A percentile compares a stretch with the other conserved stretches of the same genome.
Conservation (phyloP, 2,329 filamentous ascomycete species). For the Trichoderma atrobrunneum region DNA sequence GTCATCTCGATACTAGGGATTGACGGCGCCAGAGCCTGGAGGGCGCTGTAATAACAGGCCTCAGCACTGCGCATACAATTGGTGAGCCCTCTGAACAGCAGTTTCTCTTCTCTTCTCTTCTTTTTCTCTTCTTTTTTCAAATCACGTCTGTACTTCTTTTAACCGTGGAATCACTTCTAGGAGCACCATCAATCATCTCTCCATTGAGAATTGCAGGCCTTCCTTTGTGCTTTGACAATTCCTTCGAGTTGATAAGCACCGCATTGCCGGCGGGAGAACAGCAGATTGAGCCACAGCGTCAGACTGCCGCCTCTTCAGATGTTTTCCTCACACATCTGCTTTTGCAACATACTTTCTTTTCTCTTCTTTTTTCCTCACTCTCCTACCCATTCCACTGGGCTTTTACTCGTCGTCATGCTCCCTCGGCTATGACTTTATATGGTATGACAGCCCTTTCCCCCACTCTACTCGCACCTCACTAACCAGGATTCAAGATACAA, state of each 20-base stretch:
- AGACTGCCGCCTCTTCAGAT: too few species aligned
- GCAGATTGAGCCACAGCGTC: too few species aligned
- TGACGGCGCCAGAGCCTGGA: not conserved
- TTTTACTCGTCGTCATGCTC: too few species aligned
- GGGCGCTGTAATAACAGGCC: not conserved
- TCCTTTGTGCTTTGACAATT: not conserved
- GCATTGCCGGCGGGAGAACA: too few species aligned
- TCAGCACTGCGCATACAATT: not conserved
- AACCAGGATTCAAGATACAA: too few species aligned
- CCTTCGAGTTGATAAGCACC: not conserved
- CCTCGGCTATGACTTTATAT: too few species aligned
- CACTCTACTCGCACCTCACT: too few species aligned
- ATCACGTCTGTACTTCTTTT: not conserved
- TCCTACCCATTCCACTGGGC: too few species aligned
- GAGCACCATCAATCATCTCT: not conserved
- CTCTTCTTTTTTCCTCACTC: too few species aligned
- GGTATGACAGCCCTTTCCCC: too few species aligned
- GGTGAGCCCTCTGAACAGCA: not conserved
- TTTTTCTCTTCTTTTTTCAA: not conserved
- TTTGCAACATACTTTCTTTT: too few species aligned
- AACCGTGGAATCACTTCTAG: not conserved
- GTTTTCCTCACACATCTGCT: too few species aligned
- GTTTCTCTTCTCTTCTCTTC: not conserved
- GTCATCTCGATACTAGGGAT: not conserved
- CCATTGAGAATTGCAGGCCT: not conserved